Evolutionary conservation across 2,329 filamentous ascomycete genomes (phyloP).

Genomic region (Plenodomus lindquistii): DNA sequence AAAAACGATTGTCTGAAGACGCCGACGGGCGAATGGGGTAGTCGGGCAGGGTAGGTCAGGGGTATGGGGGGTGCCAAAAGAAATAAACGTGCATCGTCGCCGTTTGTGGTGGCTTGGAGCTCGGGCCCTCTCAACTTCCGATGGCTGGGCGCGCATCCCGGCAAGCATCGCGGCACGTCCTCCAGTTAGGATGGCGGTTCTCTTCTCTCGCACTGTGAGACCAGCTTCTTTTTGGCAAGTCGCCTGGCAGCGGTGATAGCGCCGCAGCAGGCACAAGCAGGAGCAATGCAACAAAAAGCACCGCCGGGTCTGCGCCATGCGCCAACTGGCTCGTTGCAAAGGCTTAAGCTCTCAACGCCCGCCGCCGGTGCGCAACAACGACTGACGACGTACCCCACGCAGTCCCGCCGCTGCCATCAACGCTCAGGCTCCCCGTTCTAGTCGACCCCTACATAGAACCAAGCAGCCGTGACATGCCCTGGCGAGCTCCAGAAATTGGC

Average conservation of each 20-base stretch:
- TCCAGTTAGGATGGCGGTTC: not conserved
- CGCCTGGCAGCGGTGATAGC: conserved; percentile 7
- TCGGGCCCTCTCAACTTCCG: not conserved
- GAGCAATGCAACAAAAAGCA: conserved; percentile 19
- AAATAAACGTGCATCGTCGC: conserved; percentile 4
- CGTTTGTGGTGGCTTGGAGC: conserved; percentile 10
- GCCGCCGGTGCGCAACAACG: not conserved
- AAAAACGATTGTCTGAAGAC: conserved; percentile 7
- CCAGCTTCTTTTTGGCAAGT: conserved; percentile 15
- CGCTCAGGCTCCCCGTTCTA: conserved; percentile 6
- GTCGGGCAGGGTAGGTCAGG: too few relatives aligned
- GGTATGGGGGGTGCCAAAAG: conserved; percentile 3
- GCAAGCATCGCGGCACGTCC: conserved; percentile 1
- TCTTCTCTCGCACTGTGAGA: not conserved
- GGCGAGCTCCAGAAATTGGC: not conserved
- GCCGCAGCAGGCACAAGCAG: not conserved
- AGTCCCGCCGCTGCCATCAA: conserved; percentile 10
- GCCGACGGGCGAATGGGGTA: conserved; percentile 2
- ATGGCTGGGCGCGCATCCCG: conserved; percentile 7
- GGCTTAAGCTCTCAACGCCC: not conserved
- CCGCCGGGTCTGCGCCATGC: conserved; percentile 1
- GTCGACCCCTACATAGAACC: conserved; percentile 11
- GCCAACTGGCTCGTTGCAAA: not conserved
- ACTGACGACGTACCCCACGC: conserved; percentile 22
- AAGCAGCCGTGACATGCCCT: conserved; percentile 15